A percentile compares a stretch with the other conserved stretches of the same genome.
phyloP scores from a whole-genome alignment of 2,329 filamentous ascomycete species.

The Chaetomium globosum region DNA sequence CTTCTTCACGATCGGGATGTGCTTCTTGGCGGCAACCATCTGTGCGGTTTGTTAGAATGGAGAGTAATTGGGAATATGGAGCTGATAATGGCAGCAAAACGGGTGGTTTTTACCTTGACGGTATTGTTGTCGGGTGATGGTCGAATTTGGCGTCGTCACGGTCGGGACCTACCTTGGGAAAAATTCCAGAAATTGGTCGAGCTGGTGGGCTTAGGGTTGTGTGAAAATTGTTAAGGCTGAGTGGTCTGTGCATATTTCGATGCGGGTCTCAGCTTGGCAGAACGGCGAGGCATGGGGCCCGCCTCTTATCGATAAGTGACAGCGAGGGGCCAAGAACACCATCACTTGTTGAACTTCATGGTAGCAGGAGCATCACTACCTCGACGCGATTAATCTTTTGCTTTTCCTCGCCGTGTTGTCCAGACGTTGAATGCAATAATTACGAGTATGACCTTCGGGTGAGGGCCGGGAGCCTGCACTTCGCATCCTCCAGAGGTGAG shows the following conservation, averaged over 20 bases:
- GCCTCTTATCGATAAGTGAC: constrained; percentile 23
- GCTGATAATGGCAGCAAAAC: not conserved
- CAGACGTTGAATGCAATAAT: not conserved
- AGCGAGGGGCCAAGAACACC: not conserved
- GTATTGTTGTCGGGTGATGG: constrained; percentile 38
- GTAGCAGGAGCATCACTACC: too few species aligned
- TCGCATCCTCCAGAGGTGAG: not conserved
- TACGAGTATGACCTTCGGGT: not conserved
- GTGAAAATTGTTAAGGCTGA: constrained; percentile 36
- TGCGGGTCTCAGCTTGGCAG: constrained; percentile 21
- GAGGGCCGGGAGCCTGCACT: not conserved
- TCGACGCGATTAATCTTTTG: too few species aligned
- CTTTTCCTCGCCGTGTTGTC: too few species aligned
- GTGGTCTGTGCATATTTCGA: constrained; percentile 28
- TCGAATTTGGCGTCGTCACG: constrained; percentile 37
- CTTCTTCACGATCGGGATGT: constrained; percentile 99
- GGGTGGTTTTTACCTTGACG: constrained; percentile 36
- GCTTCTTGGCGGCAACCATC: constrained; percentile 99
- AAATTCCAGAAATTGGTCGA: constrained; percentile 36
- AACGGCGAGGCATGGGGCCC: not conserved
- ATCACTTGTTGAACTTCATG: not conserved
- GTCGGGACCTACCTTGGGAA: constrained; percentile 35
- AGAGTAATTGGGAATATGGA: not conserved
- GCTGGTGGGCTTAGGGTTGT: constrained; percentile 40
- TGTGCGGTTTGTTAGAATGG: constrained; percentile 41